Percentiles rank a stretch among this genome's conserved stretches.
These are phyloP conservation scores for Malassezia pachydermatis DNA, from an alignment of 1,284 basidiomycete genomes.

Conservation along the genomic window DNA sequence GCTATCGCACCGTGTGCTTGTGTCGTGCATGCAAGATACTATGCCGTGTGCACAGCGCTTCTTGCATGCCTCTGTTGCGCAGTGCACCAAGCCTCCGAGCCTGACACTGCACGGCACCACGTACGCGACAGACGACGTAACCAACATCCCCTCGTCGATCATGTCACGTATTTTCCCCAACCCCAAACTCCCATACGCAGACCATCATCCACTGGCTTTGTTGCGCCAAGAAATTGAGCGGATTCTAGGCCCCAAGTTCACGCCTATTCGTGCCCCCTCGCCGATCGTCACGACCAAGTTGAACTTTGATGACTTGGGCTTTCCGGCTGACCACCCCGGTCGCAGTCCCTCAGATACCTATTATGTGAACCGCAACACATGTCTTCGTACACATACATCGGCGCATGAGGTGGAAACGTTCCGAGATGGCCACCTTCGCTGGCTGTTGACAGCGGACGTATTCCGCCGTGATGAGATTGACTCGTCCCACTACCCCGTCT, in stretches of 20 bases:
- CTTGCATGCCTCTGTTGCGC: no score
- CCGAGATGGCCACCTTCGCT: slow-evolving; percentile 62
- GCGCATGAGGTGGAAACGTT: slow-evolving; percentile 95
- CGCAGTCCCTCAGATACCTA: slow-evolving; percentile 82
- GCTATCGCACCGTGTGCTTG: no score
- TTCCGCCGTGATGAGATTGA: slow-evolving; percentile 98
- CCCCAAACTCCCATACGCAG: slow-evolving; percentile 59
- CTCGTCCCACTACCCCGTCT: slow-evolving; percentile 88
- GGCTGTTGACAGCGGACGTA: slow-evolving; percentile 94
- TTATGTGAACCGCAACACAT: slow-evolving; percentile 78
- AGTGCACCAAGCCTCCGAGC: no score
- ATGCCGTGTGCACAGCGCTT: no score
- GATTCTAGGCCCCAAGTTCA: slow-evolving; percentile 56
- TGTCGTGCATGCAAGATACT: no score
- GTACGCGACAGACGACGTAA: slow-evolving; percentile 60
- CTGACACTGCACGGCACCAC: slow-evolving; percentile 51
- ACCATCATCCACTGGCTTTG: slow-evolving; percentile 73
- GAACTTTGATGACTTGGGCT: slow-evolving; percentile 96
- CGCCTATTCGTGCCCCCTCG: slow-evolving; percentile 57
- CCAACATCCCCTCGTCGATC: slow-evolving; percentile 78
- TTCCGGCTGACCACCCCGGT: slow-evolving; percentile 85
- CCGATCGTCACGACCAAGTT: slow-evolving; percentile 79
- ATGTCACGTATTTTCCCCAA: slow-evolving; percentile 62
- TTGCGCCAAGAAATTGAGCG: slow-evolving; percentile 74
- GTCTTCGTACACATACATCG: slow-evolving; percentile 93